Percentiles rank a stretch among this genome's conserved stretches.
Evolutionary conservation across 306 rosid species (phyloP).

Genomic region (Acacia crassicarpa): DNA sequence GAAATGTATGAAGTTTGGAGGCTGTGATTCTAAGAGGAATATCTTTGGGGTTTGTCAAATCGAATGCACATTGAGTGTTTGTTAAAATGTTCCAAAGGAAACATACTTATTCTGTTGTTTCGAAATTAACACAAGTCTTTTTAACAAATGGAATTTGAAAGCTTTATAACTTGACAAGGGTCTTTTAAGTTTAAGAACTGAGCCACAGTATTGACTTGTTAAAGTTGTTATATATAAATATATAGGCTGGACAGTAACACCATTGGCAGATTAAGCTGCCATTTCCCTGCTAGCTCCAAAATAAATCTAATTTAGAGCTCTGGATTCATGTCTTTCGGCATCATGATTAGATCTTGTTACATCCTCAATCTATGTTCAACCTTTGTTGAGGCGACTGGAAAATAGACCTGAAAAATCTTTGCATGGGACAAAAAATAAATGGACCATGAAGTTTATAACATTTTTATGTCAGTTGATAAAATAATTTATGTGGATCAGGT

Average conservation of each 20-base stretch:
- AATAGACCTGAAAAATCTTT: slow-evolving; percentile 3
- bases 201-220: background rate
- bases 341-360: background rate
- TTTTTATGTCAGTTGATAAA: slow-evolving; percentile 19
- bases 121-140: no score
- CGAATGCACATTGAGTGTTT: no score
- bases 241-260: background rate
- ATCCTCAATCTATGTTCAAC: background rate
- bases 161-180: background rate
- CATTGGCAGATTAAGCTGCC: background rate
- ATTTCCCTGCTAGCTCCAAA: background rate
- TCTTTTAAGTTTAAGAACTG: no score
- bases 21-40: no score
- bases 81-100: no score
- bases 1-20: no score
- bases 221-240: background rate
- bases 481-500: slow-evolving; percentile 3
- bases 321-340: background rate
- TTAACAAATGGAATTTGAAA: background rate
- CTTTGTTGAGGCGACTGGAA: background rate
- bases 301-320: background rate
- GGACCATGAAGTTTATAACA: slow-evolving; percentile 1
- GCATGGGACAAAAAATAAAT: background rate
- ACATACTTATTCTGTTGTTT: no score
- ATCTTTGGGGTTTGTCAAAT: no score